phyloP scores from a whole-genome alignment of 257 asterid genomes.

The Jasminum sambac region DNA sequence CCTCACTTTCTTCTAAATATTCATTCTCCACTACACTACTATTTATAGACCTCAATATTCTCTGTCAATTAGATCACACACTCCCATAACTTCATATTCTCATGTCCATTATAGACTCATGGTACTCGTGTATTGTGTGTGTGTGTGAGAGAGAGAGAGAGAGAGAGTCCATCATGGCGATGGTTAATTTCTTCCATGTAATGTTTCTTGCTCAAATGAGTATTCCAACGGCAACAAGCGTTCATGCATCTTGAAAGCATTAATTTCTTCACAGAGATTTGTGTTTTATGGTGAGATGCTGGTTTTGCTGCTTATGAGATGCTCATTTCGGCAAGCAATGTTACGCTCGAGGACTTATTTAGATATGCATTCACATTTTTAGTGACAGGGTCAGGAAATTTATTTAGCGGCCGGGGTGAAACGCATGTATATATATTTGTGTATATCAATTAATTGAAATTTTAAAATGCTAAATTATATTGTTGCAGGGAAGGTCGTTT shows the following conservation, averaged over 20 bases:
- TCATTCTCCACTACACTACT: not conserved
- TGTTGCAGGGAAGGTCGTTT: too few species aligned
- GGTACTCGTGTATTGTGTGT: not conserved
- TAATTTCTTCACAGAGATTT: not conserved
- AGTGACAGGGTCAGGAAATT: too few species aligned
- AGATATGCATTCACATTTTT: too few species aligned
- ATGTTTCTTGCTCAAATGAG: slow-evolving; percentile 68
- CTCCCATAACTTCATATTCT: too few species aligned
- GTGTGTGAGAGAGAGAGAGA: not conserved
- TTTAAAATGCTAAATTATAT: too few species aligned
- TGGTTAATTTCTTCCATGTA: slow-evolving; percentile 38
- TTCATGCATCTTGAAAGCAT: not conserved
- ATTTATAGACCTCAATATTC: too few species aligned
- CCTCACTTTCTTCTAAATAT: not conserved
- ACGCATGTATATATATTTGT: too few species aligned
- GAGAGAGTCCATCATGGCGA: not conserved
- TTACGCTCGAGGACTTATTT: slow-evolving; percentile 26
- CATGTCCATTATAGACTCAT: not conserved
- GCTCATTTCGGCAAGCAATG: slow-evolving; percentile 59
- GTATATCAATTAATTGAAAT: too few species aligned
- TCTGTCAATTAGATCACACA: too few species aligned
- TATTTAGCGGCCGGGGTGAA: too few species aligned
- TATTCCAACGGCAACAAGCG: slow-evolving; percentile 39
- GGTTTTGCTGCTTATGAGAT: slow-evolving; percentile 41
- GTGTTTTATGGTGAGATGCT: slow-evolving; percentile 3